phyloP scores from a whole-genome alignment of 306 rosid species.

The Lotus japonicus region DNA sequence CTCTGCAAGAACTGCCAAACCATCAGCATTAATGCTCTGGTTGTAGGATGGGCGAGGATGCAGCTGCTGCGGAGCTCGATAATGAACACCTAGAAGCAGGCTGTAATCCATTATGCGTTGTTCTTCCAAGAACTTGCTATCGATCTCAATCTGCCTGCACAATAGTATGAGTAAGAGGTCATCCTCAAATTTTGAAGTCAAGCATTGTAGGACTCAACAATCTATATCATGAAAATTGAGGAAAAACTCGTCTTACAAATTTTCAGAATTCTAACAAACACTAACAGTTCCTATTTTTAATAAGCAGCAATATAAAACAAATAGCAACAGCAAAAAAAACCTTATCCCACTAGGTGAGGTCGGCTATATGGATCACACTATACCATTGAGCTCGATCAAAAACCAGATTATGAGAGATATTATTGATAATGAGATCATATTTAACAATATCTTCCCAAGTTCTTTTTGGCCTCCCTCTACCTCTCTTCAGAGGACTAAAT shows the following conservation, averaged over 20 bases:
- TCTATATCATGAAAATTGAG: background rate
- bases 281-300: background rate
- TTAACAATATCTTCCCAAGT: no score
- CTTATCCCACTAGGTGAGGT: no score
- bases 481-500: no score
- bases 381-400: no score
- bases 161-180: background rate
- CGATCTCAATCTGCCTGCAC: constrained; percentile 86
- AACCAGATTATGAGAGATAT: no score
- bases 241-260: background rate
- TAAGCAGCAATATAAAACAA: background rate
- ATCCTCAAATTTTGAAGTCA: background rate
- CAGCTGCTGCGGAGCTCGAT: constrained; percentile 88
- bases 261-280: background rate
- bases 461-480: no score
- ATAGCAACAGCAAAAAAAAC: no score
- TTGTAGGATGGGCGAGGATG: constrained; percentile 38
- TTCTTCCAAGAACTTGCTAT: constrained; percentile 82
- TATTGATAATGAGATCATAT: no score
- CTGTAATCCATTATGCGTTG: constrained; percentile 97
- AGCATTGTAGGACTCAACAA: background rate
- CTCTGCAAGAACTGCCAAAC: constrained; percentile 81
- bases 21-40: constrained; percentile 50
- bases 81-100: constrained; percentile 94
- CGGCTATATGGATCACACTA: no score